Evolutionary conservation across 129 eudicot species (phyloP), one percentile per base, ranked within the genome.

Genomic region (Cynara cardunculus): DNA sequence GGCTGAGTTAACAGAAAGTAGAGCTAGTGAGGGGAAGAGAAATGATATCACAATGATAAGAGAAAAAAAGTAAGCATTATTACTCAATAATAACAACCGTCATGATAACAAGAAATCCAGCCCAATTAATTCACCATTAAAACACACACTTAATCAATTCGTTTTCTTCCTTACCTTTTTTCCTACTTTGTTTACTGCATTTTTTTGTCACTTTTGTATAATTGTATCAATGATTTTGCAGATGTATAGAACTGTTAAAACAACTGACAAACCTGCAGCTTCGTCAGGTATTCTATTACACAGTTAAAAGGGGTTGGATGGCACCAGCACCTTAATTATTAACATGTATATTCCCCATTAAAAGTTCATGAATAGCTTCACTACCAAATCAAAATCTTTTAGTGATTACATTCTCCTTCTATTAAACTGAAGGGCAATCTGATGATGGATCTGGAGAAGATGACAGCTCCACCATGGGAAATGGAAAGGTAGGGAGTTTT

Each of bases 361-460:
- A 46, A 39, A 41, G 8, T 37, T 7, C 4, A 31, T 31, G 8
- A 1, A 8, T 37, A 31, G 12, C 59, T 14, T 16, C 24, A 69
- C 16, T 71, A 46, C 32, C n/a, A 46, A 3, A 41, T 14, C 46
- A 37, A 24, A 44, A 49, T 10, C 4, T 31, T 19, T 3, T 35
- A 12, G 64, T 53, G 21, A 53, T n/a, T 56, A 5, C 6, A 0
- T 3, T 22, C 1, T 37, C 3, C 1, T 14, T 9, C 5, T 22
- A 16, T 68, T 26, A 41, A 69, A 37, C 69, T 70, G 67, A 69
- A 89, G 93, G 90, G 13, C 89, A 82, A 77, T 87, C 90, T 4
- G 93, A 89, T 4, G 93, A 89, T 74, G 93, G 93, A 73, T 89
- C 93, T 2, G 93, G 93, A 44, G 93, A 89, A 79, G 93, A 89